These are phyloP conservation scores for Trypanosoma cruzi DNA, from an alignment of 208 protist genomes.

Conservation along the genomic window DNA sequence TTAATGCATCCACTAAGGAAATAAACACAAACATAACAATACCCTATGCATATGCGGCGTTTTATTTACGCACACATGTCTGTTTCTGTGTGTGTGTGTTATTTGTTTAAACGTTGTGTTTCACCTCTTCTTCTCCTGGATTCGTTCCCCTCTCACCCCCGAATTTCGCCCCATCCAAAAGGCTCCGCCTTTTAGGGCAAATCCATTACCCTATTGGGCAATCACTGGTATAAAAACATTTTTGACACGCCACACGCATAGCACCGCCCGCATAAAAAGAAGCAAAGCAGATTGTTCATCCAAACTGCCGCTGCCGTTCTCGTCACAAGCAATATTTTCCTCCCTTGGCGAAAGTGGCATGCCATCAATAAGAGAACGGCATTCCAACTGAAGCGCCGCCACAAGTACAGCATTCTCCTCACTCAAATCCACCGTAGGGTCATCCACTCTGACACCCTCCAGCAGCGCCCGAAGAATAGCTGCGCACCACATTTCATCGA, in stretches of 20 bases:
- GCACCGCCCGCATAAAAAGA: slow-evolving; percentile 34
- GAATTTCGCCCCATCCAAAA: background rate
- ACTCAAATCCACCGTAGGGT: slow-evolving; percentile 19
- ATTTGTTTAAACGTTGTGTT: too few relatives aligned
- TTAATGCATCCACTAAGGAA: too few relatives aligned
- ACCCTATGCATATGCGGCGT: too few relatives aligned
- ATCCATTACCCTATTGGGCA: background rate
- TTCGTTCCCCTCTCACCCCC: too few relatives aligned
- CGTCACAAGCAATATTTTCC: background rate
- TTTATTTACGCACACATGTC: too few relatives aligned
- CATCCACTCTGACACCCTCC: slow-evolving; percentile 6
- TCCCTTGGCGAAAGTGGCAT: background rate
- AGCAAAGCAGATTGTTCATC: slow-evolving; percentile 29
- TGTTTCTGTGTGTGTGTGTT: too few relatives aligned
- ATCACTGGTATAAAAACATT: slow-evolving; percentile 43
- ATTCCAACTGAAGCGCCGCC: slow-evolving; percentile 5
- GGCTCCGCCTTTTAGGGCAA: background rate
- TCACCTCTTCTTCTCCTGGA: too few relatives aligned
- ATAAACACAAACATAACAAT: too few relatives aligned
- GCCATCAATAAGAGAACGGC: slow-evolving; percentile 20
- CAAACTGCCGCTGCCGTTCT: background rate
- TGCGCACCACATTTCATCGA: slow-evolving; percentile 11
- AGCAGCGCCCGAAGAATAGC: slow-evolving; percentile 29
- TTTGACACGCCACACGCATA: slow-evolving; percentile 55
- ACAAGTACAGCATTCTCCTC: slow-evolving; percentile 32